A percentile compares a stretch with the other conserved stretches of the same genome.
Conservation (phyloP, 2,329 filamentous ascomycete genomes). For the Cladosporium sp. region DNA sequence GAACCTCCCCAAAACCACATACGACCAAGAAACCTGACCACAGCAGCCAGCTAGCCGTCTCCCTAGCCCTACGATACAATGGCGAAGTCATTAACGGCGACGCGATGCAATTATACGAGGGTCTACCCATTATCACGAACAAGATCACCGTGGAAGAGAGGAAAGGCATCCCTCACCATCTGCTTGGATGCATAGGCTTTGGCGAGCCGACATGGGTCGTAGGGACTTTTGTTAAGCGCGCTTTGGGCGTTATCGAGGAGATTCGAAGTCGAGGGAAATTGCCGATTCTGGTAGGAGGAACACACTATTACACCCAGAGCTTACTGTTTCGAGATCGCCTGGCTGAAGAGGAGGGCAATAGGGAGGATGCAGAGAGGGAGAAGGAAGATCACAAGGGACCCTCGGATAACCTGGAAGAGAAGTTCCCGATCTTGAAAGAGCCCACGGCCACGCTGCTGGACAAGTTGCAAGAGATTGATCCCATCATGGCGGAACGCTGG, state of each 20-base stretch:
- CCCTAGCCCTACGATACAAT: constrained; percentile 74
- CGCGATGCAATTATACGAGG: constrained; percentile 95
- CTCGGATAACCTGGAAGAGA: constrained; percentile 25
- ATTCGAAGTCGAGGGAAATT: constrained; percentile 74
- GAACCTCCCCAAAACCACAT: background rate
- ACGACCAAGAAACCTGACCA: constrained; percentile 33
- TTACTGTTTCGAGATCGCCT: constrained; percentile 75
- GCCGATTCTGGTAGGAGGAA: constrained; percentile 88
- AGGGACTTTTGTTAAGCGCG: constrained; percentile 67
- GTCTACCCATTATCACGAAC: constrained; percentile 91
- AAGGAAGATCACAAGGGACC: constrained; percentile 32
- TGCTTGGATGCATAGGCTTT: constrained; percentile 73
- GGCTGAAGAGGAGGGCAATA: constrained; percentile 35
- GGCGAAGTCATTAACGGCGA: constrained; percentile 97
- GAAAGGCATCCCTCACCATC: constrained; percentile 77
- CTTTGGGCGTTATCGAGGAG: constrained; percentile 64
- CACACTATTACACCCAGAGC: constrained; percentile 90
- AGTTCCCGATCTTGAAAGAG: constrained; percentile 67
- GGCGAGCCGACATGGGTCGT: constrained; percentile 80
- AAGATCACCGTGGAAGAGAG: constrained; percentile 74
- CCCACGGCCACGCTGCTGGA: constrained; percentile 67
- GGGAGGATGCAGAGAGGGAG: background rate
- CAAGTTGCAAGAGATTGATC: constrained; percentile 75
- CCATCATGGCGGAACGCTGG: constrained; percentile 84
- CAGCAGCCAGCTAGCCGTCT: constrained; percentile 70